Base-by-base conservation (phyloP, 2,329 filamentous ascomycete species). In the Cladosporium sp. region DNA sequence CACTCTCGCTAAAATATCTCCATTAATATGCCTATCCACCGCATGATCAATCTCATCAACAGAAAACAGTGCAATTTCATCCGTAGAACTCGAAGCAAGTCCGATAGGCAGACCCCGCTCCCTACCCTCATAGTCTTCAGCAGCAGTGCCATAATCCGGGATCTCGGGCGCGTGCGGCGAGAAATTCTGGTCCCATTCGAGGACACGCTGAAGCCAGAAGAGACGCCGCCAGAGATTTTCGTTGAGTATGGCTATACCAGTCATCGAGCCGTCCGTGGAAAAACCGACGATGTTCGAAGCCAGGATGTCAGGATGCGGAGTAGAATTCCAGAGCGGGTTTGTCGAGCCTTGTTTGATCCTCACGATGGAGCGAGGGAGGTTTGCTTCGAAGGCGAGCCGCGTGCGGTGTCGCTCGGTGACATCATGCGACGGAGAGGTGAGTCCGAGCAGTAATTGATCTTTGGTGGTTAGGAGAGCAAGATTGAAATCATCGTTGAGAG, bases 131-230 rank as follows among this genome's bases (percentile, higher is more conserved):
- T 22, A 45, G 24, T 20, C n/a, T 4, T 45, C 42, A 32, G 54
- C 57, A 15, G 32, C 32, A 3, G 60, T 44, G 35, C 48, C 48
- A 48, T 67, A 65, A 17, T 48, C 17, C 17, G 63, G 53, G 28
- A 53, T 49, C 37, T 58, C 32, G 12, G 57, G 57, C 1, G 62
- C 64, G 45, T 64, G 62, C 7, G 68, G 64, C n/a, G 65, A 67
- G 7, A 72, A 62, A 34, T 67, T 63, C 24, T 73, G 65, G 32
- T 60, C 66, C 60, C 71, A 68, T 45, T 70, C 65, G 52, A 70
- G 65, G 48, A 95, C 70, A 58, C 88, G 87, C 66, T 95, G 87
- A 1, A 97, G 69, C 61, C 93, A 84, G 58, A 81, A 80, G 4
- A 97, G 77, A 3, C 96, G 77, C 6, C 80, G 79, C 83, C 87